A percentile compares a stretch with the other conserved stretches of the same genome.
Evolutionary conservation across 1,139 yeast species (phyloP).

Genomic region (Kodamaea sp.): DNA sequence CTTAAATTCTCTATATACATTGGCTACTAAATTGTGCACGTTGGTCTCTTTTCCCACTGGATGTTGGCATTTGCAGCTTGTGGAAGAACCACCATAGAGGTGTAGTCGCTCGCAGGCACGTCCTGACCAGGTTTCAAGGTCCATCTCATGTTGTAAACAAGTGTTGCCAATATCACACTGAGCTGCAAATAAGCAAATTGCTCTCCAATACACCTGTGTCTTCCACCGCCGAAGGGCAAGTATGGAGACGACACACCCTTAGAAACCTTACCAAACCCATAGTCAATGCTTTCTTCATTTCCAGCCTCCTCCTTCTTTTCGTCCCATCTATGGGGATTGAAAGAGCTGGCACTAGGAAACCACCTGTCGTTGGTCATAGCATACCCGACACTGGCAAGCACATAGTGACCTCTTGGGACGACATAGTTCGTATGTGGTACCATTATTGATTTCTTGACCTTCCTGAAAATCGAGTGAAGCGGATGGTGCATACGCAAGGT

Average conservation of each 20-base stretch:
- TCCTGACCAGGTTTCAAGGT: constrained; percentile 52
- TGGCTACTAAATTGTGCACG: constrained; percentile 4
- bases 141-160: constrained; percentile 78
- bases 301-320: constrained; percentile 22
- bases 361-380: constrained; percentile 74
- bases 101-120: constrained; percentile 82
- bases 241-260: constrained; percentile 95
- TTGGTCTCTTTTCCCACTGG: constrained; percentile 64
- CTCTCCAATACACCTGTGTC: constrained; percentile 99
- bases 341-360: constrained; percentile 71
- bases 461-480: constrained; percentile 91
- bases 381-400: constrained; percentile 91
- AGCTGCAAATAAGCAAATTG: constrained; percentile 94
- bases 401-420: constrained; percentile 86
- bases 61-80: constrained; percentile 67
- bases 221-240: constrained; percentile 97
- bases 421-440: constrained; percentile 79
- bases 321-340: constrained; percentile 90
- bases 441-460: constrained; percentile 73
- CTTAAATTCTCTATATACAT: too few species aligned
- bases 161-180: constrained; percentile 77
- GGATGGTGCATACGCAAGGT: constrained; percentile 96
- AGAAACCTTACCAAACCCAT: constrained; percentile 92
- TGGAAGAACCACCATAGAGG: constrained; percentile 93
- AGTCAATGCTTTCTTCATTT: constrained; percentile 61